Base-by-base conservation (phyloP, 2,329 filamentous ascomycete genomes). In the Paecilomyces fulvus region DNA sequence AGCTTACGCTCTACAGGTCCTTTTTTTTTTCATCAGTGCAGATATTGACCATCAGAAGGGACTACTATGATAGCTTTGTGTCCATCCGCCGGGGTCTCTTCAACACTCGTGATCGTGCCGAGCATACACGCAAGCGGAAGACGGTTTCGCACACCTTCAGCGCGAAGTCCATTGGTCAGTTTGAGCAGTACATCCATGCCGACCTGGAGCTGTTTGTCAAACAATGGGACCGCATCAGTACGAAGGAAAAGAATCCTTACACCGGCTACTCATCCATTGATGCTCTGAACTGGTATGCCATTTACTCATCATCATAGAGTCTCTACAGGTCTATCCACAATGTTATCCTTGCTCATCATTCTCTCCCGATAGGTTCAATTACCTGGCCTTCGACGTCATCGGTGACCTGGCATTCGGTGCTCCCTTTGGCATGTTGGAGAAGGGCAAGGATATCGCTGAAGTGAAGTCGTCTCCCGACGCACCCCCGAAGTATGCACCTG, bases 1-100 rank as follows among this genome's bases (percentile, higher is more conserved):
- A 17, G 17, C 33, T 52, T 14, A 14, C 46, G 7, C 37, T 12
- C 28, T 10, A 11, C 6, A 12, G 31, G 11, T 2, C n/a, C 1
- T 8, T 12, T 25, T 12, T 3, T 12, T n/a, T 9, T 37, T n/a
- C 4, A 37, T 31, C 1, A 20, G 33, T 14, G 53, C 37, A 57
- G 12, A 51, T 7, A 51, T 6, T 33, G 20, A 55, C 17, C 7
- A 56, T 23, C 21, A 4, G 9, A 57, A 90, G 87, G 48, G 86
- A 92, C 2, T 96, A 92, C 75, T 96, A 96, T 65, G 90, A 95
- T 66, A 88, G 89, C 52, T 96, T 96, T 65, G 90, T 96, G 55
- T 92, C 88, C 11, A 95, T 95, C 66, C 83, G 82, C 53, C 83
- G 89, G 11, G 90, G 90, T 20, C 79, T 96, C 11, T 96, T 96